Base-by-base conservation (phyloP, 2,329 filamentous ascomycete species). In the Nannizziopsis barbatae region DNA sequence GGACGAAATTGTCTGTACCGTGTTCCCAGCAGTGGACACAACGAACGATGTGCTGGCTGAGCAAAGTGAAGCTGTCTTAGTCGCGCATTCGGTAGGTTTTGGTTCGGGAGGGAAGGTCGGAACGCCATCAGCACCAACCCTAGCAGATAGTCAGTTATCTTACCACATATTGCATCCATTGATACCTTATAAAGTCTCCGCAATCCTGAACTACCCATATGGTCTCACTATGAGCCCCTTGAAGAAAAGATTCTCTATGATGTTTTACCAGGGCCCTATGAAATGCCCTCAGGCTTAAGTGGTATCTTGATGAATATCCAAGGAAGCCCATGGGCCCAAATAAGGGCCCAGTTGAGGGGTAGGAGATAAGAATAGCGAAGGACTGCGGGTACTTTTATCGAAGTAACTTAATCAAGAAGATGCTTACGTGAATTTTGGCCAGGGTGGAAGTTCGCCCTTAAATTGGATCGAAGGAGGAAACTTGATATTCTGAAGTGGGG, bases 381-480 rank as follows among this genome's bases (percentile, higher is more conserved):
- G n/a, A n/a, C n/a, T n/a, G n/a, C n/a, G n/a, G n/a, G n/a, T n/a
- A n/a, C n/a, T n/a, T n/a, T n/a, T n/a, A n/a, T n/a, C n/a, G 22
- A 42, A n/a, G 18, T 31, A 32, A 11, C 17, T 18, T 30, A 30
- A 2, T 14, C 12, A n/a, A 2, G 30, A 14, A 22, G 43, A 3
- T 15, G 30, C 49, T 35, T 50, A 50, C 49, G 31, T 50, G 43
- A 50, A 50, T 32, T 43, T 47, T 18, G 49, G 49, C 49, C 49
- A 50, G 15, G 49, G 49, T 33, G 49, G 49, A 47, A 50, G 43
- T 5, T 50, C 38, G 37, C 49, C 49, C 32, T 47, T 42, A 15
- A 50, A 33, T 9, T 12, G 10, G n/a, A 50, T 42, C 37, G 22
- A 14, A 22, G 43, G 37, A n/a, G 49, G 49, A 18, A 50, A 38